Percentiles rank a stretch among this genome's conserved stretches.
Evolutionary conservation across 352 stramenopile genomes (phyloP).

Genomic region (Pythium oligandrum): DNA sequence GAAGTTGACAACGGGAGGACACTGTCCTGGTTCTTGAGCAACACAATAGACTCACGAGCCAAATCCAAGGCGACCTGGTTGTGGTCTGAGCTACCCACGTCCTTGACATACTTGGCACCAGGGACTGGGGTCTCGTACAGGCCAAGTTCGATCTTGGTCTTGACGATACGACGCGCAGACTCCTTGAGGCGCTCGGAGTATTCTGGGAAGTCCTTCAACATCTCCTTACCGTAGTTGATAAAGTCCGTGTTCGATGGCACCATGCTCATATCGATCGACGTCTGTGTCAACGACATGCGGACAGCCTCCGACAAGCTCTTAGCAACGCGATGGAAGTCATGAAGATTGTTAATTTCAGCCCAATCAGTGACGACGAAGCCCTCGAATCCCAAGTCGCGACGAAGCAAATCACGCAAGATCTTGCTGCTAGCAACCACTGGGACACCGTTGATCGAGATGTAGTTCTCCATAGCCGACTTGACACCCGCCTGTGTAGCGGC

Average conservation of each 20-base stretch:
- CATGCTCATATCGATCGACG: slow-evolving; percentile 91
- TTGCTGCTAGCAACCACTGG: slow-evolving; percentile 49
- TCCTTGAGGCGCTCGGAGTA: slow-evolving; percentile 42
- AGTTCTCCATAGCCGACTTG: slow-evolving; percentile 16
- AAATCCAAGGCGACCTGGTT: slow-evolving; percentile 60
- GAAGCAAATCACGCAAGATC: slow-evolving; percentile 77
- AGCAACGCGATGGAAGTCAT: slow-evolving; percentile 53
- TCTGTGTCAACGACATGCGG: slow-evolving; percentile 60
- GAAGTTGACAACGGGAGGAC: slow-evolving; percentile 36
- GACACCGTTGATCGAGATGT: slow-evolving; percentile 36
- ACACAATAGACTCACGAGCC: slow-evolving; percentile 74
- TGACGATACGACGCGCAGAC: slow-evolving; percentile 61
- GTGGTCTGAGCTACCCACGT: too few relatives aligned
- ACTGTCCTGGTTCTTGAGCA: slow-evolving; percentile 69
- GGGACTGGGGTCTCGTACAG: slow-evolving; percentile 68
- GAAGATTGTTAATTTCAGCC: slow-evolving; percentile 88
- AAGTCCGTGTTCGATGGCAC: slow-evolving; percentile 49
- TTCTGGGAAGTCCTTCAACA: slow-evolving; percentile 29
- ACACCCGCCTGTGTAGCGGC: slow-evolving; percentile 18
- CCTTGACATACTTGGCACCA: too few relatives aligned
- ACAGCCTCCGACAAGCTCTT: slow-evolving; percentile 52
- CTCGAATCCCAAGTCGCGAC: slow-evolving; percentile 82
- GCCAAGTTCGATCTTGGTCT: slow-evolving; percentile 65
- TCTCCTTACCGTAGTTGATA: slow-evolving; percentile 40
- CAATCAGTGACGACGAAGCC: slow-evolving; percentile 92